Conservation (phyloP, 805 yeast genomes). For the Lachancea quebecensis region DNA sequence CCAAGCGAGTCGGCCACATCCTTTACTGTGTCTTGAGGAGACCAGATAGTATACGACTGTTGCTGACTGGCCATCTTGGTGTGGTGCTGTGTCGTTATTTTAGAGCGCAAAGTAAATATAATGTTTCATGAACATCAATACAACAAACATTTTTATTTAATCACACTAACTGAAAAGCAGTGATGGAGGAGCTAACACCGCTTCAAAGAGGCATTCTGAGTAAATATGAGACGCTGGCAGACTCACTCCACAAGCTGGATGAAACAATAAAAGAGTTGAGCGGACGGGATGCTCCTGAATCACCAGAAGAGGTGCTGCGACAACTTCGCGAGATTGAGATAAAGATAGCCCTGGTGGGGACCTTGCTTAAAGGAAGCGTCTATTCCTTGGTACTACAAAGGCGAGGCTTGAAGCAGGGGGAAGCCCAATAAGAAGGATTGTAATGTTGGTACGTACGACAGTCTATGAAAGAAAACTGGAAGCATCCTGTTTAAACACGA, state of each 20-base stretch:
- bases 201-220: constrained; percentile 28
- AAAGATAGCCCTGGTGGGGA: constrained; percentile 57
- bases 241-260: constrained; percentile 24
- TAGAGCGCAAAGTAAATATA: neutral
- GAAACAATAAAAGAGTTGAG: constrained; percentile 22
- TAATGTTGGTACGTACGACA: constrained; percentile 11
- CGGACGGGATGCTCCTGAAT: constrained; percentile 12
- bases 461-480: neutral
- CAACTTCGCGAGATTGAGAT: constrained; percentile 55
- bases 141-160: too few species aligned
- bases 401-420: neutral
- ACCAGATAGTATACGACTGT: constrained; percentile 86
- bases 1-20: constrained; percentile 95
- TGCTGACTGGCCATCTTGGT: constrained; percentile 13
- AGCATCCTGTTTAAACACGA: constrained; percentile 33
- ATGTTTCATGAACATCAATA: neutral
- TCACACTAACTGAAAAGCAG: neutral
- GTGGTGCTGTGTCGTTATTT: neutral
- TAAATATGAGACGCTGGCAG: constrained; percentile 25
- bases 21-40: constrained; percentile 92
- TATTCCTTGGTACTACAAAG: constrained; percentile 55
- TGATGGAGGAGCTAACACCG: constrained; percentile 22
- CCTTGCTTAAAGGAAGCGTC: constrained; percentile 63
- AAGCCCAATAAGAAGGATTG: too few species aligned
- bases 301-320: constrained; percentile 36